Evolutionary conservation across 495 filamentous ascomycete species (phyloP).

Genomic region (Hypoxylon fragiforme): DNA sequence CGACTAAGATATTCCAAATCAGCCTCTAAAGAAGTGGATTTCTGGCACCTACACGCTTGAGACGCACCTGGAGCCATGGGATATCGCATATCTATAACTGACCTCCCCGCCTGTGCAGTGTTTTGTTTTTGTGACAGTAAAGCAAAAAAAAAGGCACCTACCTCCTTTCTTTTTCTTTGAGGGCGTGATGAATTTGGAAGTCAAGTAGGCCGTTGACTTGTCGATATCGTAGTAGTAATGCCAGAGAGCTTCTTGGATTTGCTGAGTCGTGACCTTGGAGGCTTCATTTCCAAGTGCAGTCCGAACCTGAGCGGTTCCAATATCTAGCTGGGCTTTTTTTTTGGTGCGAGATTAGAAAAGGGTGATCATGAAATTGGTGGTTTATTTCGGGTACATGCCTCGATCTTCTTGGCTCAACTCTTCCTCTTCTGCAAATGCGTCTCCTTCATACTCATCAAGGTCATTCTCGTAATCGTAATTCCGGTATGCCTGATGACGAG

Average conservation of each 20-base stretch:
- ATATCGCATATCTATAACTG: conserved; percentile 12
- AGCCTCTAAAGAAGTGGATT: conserved; percentile 18
- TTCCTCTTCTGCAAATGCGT: conserved; percentile 47
- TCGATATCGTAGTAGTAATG: conserved; percentile 93
- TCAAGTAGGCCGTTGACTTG: conserved; percentile 78
- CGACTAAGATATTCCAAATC: conserved; percentile 10
- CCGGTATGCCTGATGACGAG: conserved; percentile 62
- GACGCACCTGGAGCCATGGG: conserved; percentile 23
- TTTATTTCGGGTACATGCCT: conserved; percentile 42
- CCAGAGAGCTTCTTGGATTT: conserved; percentile 90
- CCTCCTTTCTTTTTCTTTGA: conserved; percentile 48
- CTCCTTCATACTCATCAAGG: conserved; percentile 63
- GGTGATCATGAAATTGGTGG: background rate
- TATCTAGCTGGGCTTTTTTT: conserved; percentile 51
- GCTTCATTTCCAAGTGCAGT: conserved; percentile 55
- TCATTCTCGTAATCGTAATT: conserved; percentile 64
- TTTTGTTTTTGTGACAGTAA: background rate
- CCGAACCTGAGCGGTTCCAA: conserved; percentile 59
- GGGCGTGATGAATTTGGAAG: conserved; percentile 59
- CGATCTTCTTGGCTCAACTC: conserved; percentile 64
- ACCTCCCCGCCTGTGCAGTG: conserved; percentile 9
- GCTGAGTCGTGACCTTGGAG: conserved; percentile 60
- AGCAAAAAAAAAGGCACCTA: conserved; percentile 49
- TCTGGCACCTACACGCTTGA: conserved; percentile 6
- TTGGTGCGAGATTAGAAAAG: conserved; percentile 9